Percentiles rank a stretch among this genome's conserved stretches.
phyloP scores from a whole-genome alignment of 169 alveolate genomes.

The Eimeria sp. region DNA sequence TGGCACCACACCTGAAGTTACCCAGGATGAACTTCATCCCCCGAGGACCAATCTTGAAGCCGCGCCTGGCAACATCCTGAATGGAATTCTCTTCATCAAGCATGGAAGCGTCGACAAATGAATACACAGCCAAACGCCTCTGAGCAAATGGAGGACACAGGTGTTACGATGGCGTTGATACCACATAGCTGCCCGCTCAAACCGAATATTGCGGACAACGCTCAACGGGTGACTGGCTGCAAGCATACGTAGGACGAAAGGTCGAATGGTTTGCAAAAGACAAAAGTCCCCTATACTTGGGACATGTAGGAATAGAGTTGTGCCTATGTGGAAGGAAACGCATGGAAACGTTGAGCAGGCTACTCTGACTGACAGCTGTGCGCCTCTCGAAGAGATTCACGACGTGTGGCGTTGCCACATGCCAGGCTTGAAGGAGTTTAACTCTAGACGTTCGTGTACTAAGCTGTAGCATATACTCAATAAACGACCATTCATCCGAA shows the following conservation, averaged over 20 bases:
- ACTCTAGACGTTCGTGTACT: slow-evolving; percentile 81
- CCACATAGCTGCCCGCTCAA: not conserved
- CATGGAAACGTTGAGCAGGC: not conserved
- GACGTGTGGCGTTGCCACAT: slow-evolving; percentile 78
- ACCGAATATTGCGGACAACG: not conserved
- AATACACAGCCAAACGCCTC: slow-evolving; percentile 89
- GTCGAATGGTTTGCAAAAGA: not conserved
- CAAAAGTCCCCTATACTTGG: not conserved
- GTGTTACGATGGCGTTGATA: not conserved
- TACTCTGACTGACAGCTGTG: slow-evolving; percentile 59
- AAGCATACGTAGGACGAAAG: not conserved
- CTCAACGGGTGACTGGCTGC: not conserved
- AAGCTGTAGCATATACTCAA: slow-evolving; percentile 82
- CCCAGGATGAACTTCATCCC: slow-evolving; percentile 94
- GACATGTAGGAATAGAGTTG: not conserved
- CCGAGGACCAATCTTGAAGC: slow-evolving; percentile 90
- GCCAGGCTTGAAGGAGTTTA: slow-evolving; percentile 84
- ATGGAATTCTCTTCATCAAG: slow-evolving; percentile 92
- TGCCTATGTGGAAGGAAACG: not conserved
- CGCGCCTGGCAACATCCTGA: slow-evolving; percentile 93
- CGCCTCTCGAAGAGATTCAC: slow-evolving; percentile 69
- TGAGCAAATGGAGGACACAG: slow-evolving; percentile 41
- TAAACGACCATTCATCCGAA: slow-evolving; percentile 80
- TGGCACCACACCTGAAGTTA: slow-evolving; percentile 90
- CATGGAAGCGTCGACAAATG: slow-evolving; percentile 91